Evolutionary conservation across 2,329 filamentous ascomycete species (phyloP), one percentile per base, ranked within the genome.

Genomic region (Keithomyces neogunnii): DNA sequence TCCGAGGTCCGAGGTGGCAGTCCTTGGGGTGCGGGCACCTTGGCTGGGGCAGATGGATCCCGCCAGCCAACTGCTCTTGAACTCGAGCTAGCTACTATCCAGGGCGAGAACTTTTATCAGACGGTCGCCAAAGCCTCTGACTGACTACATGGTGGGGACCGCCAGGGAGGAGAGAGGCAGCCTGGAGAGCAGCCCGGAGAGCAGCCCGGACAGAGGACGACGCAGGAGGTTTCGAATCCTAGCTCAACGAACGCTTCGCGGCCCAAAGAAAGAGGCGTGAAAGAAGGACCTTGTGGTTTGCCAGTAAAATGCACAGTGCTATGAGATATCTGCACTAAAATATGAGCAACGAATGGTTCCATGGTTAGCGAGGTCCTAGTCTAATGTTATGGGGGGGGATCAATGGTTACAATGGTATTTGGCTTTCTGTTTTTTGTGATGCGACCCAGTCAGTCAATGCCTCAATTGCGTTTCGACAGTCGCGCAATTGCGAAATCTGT

Each of bases 11-110:
- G 88, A 67, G 93, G 93, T 64, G 93, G 93, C 55, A 83, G 80
- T 55, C 78, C 93, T 39, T 99, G 93, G 93, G 93, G 92, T 63
- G 91, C 92, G 35, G 93, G 93, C 66, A 96, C 92, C 58, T 95
- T 96, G 62, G 77, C 91, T 56, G 82, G 67, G 55, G 76, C 66
- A 54, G 89, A 96, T 62, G 93, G 93, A 61, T 89, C 86, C 53
- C 86, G 93, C 64, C 85, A 92, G 77, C 93, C 93, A 47, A 74
- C 77, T 13, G 66, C 73, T 7, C 77, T 82, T 60, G 93, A 99
- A 77, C 73, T 95, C 56, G 77, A 87, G 69, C 66, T 97, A 56
- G 93, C 93, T 54, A 78, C 76, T 56, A 79, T 80, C 60, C 93
- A 99, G 75, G 93, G 93, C 70, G 84, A 89, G 77, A 66, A 73